phyloP scores from a whole-genome alignment of 148 eudicot genomes.

The Fagopyrum esculentum region DNA sequence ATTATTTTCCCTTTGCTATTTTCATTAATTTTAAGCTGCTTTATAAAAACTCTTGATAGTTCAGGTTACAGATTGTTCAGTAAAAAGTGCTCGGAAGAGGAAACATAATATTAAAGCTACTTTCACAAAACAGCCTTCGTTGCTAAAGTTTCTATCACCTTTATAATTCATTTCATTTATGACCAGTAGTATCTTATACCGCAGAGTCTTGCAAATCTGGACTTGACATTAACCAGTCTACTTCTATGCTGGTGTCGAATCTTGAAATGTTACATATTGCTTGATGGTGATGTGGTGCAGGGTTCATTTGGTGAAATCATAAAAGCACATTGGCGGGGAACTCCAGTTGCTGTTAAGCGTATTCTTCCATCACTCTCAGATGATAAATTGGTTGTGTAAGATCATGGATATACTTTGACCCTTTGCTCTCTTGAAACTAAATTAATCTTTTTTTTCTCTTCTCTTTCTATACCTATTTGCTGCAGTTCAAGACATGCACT shows the following conservation, averaged over 20 bases:
- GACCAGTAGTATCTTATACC: background rate
- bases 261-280: background rate
- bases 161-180: too few species aligned
- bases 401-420: conserved; percentile 4
- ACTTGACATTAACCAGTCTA: background rate
- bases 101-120: background rate
- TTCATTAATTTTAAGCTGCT: background rate
- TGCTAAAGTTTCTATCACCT: background rate
- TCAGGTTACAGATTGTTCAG: background rate
- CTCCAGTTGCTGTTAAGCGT: conserved; percentile 98
- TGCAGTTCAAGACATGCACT: background rate
- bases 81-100: background rate
- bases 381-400: conserved; percentile 92
- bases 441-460: background rate
- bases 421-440: background rate
- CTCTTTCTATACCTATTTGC: background rate
- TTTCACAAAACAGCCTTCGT: background rate
- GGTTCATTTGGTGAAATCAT: conserved; percentile 98
- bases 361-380: conserved; percentile 96
- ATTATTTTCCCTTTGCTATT: background rate
- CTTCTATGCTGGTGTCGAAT: background rate
- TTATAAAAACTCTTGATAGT: background rate
- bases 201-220: background rate
- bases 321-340: conserved; percentile 95
- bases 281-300: conserved; percentile 28